A percentile compares a stretch with the other conserved stretches of the same genome.
phyloP scores from a whole-genome alignment of 75 land plant species.

The Pseudotsuga menziesii region DNA sequence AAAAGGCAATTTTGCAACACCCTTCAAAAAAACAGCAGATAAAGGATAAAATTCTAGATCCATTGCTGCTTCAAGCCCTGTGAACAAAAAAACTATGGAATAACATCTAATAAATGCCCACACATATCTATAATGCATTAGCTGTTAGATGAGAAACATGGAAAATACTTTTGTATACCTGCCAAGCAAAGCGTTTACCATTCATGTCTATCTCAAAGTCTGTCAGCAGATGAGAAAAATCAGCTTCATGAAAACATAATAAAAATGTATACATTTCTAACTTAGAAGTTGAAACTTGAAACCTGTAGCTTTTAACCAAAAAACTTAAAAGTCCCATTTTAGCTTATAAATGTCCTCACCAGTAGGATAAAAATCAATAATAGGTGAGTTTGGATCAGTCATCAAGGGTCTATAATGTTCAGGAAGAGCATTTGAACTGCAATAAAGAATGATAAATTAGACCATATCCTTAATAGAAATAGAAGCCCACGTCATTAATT shows the following conservation, averaged over 20 bases:
- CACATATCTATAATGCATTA: background rate
- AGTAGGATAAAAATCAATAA: conserved; percentile 90
- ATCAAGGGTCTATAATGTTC: conserved; percentile 71
- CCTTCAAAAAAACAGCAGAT: conserved; percentile 10
- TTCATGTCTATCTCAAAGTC: conserved; percentile 99
- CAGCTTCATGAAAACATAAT: background rate
- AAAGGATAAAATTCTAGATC: conserved; percentile 2
- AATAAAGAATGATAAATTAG: background rate
- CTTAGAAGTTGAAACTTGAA: background rate
- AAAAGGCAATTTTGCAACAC: conserved; percentile 38
- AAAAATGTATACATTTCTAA: no score
- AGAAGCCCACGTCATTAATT: no score
- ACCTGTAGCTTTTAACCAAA: background rate
- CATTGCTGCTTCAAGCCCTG: background rate
- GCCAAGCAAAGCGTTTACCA: conserved; percentile 95
- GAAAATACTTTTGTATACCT: conserved; percentile 37
- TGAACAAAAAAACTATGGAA: background rate
- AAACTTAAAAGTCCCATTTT: background rate
- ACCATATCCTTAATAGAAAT: background rate
- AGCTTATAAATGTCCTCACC: conserved; percentile 31
- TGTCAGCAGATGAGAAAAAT: conserved; percentile 18
- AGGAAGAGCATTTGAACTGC: conserved; percentile 90
- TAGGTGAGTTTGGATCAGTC: conserved; percentile 89
- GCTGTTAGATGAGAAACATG: background rate
- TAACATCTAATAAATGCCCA: background rate